Conservation (phyloP, 2,329 filamentous ascomycete genomes). For the Amylocarpus encephaloides region DNA sequence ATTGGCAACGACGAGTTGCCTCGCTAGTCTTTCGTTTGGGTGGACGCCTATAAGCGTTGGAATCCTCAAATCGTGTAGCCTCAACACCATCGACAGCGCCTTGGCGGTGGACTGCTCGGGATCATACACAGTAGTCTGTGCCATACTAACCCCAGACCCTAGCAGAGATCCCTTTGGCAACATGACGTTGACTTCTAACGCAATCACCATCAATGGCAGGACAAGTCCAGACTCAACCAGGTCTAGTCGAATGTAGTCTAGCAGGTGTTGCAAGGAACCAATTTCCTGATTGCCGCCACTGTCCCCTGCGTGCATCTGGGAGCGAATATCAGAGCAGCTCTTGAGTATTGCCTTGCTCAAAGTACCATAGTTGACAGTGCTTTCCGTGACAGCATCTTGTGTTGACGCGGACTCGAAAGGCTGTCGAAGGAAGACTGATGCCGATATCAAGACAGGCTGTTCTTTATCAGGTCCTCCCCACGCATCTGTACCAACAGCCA, state of each 20-base stretch:
- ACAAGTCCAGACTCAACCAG: slow-evolving; percentile 27
- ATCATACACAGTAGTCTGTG: slow-evolving; percentile 36
- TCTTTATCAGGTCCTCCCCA: slow-evolving; percentile 55
- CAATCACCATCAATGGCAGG: slow-evolving; percentile 34
- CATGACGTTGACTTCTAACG: slow-evolving; percentile 46
- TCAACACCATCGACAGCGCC: slow-evolving; percentile 26
- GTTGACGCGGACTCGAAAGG: slow-evolving; percentile 53
- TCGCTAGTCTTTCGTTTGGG: slow-evolving; percentile 58
- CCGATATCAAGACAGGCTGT: slow-evolving; percentile 58
- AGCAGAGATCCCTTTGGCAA: slow-evolving; percentile 65
- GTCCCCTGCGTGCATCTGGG: not conserved
- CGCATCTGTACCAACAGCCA: slow-evolving; percentile 49
- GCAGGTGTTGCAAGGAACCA: not conserved
- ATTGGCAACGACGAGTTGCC: slow-evolving; percentile 60
- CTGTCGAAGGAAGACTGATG: slow-evolving; percentile 48
- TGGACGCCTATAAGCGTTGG: slow-evolving; percentile 70
- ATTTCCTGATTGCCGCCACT: not conserved
- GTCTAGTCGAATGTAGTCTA: not conserved
- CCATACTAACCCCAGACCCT: slow-evolving; percentile 50
- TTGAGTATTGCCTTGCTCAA: slow-evolving; percentile 60
- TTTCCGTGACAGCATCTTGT: slow-evolving; percentile 55
- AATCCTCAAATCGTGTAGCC: slow-evolving; percentile 51
- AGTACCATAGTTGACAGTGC: slow-evolving; percentile 70
- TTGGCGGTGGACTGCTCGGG: slow-evolving; percentile 15
- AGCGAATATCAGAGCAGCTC: slow-evolving; percentile 23